Evolutionary conservation across 164 flowering plant genomes (phyloP).

Genomic region (Buxus sempervirens): DNA sequence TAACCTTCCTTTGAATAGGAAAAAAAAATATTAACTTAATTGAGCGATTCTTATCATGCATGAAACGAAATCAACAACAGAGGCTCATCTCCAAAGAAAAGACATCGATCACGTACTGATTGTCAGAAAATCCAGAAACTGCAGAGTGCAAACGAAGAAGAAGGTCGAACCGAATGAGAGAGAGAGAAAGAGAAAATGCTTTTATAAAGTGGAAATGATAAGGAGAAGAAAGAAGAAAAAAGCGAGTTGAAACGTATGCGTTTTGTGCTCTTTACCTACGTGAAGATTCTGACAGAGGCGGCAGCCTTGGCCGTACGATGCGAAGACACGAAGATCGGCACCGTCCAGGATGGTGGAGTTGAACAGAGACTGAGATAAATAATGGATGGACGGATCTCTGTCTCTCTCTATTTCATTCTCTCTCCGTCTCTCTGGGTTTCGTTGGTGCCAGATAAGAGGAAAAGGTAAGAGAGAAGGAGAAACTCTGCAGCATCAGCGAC

Average conservation of each 20-base stretch:
- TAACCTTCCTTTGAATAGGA: not conserved
- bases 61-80: not conserved
- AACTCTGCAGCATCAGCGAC: conserved; percentile 13
- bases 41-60: not conserved
- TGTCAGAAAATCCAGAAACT: no score
- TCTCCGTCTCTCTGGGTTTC: not conserved
- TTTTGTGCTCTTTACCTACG: conserved; percentile 23
- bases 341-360: conserved; percentile 20
- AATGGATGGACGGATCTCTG: not conserved
- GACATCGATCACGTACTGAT: conserved; percentile 3
- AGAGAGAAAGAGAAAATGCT: not conserved
- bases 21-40: not conserved
- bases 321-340: conserved; percentile 24
- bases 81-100: not conserved
- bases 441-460: not conserved
- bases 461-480: conserved; percentile 4
- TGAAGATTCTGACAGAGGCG: conserved; percentile 23
- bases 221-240: not conserved
- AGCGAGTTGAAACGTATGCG: not conserved
- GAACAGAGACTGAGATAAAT: conserved; percentile 5
- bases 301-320: conserved; percentile 26
- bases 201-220: not conserved
- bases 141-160: no score
- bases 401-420: not conserved
- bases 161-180: not conserved